Percentiles rank a stretch among this genome's conserved stretches.
Evolutionary conservation across 2,329 filamentous ascomycete species (phyloP).

Genomic region (Xylaria multiplex): DNA sequence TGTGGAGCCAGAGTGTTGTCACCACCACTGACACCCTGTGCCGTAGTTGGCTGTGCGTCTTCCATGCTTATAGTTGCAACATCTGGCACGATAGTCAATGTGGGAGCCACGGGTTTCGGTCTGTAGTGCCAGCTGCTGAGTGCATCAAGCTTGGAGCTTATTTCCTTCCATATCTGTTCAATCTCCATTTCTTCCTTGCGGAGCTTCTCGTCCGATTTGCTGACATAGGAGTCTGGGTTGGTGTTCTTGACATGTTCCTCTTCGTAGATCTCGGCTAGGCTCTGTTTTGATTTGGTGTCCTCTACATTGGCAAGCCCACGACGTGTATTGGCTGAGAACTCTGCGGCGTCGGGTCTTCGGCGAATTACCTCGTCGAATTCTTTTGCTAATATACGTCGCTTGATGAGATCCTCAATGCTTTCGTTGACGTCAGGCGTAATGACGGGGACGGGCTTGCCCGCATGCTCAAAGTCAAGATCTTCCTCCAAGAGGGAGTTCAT

Average conservation of each 20-base stretch:
- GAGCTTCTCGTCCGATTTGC: conserved; percentile 83
- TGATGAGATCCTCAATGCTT: conserved; percentile 92
- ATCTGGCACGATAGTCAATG: conserved; percentile 86
- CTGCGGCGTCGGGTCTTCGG: conserved; percentile 78
- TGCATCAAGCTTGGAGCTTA: conserved; percentile 83
- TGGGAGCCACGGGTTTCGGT: conserved; percentile 83
- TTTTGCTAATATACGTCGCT: conserved; percentile 86
- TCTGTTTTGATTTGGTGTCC: conserved; percentile 86
- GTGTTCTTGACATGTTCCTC: conserved; percentile 84
- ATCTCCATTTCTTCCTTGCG: conserved; percentile 86
- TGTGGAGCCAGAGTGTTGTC: conserved; percentile 88
- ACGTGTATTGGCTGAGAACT: conserved; percentile 66
- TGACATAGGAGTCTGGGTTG: conserved; percentile 82
- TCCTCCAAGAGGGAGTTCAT: conserved; percentile 93
- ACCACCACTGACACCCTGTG: conserved; percentile 74
- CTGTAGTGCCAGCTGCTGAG: conserved; percentile 96
- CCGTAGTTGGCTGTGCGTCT: conserved; percentile 88
- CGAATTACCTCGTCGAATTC: conserved; percentile 93
- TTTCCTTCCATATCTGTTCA: conserved; percentile 81
- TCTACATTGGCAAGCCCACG: conserved; percentile 83
- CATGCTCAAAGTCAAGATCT: conserved; percentile 94
- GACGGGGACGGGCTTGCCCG: conserved; percentile 93
- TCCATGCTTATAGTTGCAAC: conserved; percentile 94
- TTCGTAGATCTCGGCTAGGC: conserved; percentile 92
- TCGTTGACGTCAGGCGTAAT: conserved; percentile 92